A percentile compares a stretch with the other conserved stretches of the same genome.
phyloP scores from a whole-genome alignment of 768 basidiomycete genomes.

The Hygrophorus pudorinus region DNA sequence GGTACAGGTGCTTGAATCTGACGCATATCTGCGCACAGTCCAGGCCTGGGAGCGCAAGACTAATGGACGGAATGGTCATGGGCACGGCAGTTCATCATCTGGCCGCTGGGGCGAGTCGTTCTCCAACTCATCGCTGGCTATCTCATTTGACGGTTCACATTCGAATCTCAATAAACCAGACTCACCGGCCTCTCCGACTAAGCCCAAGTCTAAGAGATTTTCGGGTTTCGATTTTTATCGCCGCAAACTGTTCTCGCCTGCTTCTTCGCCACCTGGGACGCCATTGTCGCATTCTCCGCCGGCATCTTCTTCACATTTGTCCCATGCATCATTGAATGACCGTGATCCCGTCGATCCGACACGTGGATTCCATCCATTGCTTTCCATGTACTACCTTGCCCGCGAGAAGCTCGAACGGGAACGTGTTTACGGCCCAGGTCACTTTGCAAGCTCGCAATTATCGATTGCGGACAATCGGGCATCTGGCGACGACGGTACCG shows the following conservation, averaged over 20 bases:
- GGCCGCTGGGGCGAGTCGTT: constrained; percentile 45
- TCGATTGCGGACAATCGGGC: constrained; percentile 32
- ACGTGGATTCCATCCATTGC: constrained; percentile 85
- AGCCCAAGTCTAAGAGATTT: constrained; percentile 75
- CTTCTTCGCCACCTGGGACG: constrained; percentile 33
- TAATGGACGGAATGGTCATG: constrained; percentile 24
- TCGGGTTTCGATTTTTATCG: constrained; percentile 93
- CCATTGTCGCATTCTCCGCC: constrained; percentile 46
- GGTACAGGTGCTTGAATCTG: constrained; percentile 62
- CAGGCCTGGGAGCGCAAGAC: constrained; percentile 72
- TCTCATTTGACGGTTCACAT: constrained; percentile 42
- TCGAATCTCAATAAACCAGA: constrained; percentile 30
- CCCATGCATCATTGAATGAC: constrained; percentile 35
- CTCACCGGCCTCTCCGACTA: constrained; percentile 23
- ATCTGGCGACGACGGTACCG: constrained; percentile 9
- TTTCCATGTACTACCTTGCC: constrained; percentile 95
- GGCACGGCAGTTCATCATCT: constrained; percentile 17
- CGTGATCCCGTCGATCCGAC: constrained; percentile 72
- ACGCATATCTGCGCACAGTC: constrained; percentile 65
- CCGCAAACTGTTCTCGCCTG: constrained; percentile 74
- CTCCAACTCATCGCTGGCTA: constrained; percentile 61
- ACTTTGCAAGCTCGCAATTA: constrained; percentile 88
- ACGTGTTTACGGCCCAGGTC: constrained; percentile 84
- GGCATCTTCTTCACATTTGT: constrained; percentile 46
- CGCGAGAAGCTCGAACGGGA: constrained; percentile 95